These are phyloP conservation scores for Sarocladiaceae sp. DNA, from an alignment of 2,329 filamentous ascomycete genomes.

Conservation along the genomic window DNA sequence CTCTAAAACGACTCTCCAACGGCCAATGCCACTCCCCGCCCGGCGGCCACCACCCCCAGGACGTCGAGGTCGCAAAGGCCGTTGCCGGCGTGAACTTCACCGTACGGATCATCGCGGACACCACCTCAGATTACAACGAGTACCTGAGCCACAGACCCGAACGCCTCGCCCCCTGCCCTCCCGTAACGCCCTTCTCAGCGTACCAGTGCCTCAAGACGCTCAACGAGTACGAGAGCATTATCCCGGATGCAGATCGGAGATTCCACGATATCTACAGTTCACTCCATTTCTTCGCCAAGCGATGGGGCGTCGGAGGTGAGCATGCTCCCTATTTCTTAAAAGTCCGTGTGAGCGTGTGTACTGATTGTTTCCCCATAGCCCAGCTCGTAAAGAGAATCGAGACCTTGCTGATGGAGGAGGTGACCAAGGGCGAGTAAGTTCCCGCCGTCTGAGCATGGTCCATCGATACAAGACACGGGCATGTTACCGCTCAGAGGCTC, in stretches of 20 bases:
- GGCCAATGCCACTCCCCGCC: too few species aligned
- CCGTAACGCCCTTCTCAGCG: slow-evolving; percentile 26
- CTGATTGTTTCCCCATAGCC: too few species aligned
- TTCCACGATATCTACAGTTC: slow-evolving; percentile 28
- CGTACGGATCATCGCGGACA: slow-evolving; percentile 28
- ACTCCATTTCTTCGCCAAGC: slow-evolving; percentile 27
- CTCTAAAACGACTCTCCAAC: too few species aligned
- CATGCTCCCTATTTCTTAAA: too few species aligned
- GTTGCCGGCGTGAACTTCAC: slow-evolving; percentile 31
- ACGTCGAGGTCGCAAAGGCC: slow-evolving; percentile 26
- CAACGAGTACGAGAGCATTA: slow-evolving; percentile 25
- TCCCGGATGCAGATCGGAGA: slow-evolving; percentile 23
- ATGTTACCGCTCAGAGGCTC: too few species aligned
- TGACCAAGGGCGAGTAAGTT: too few species aligned
- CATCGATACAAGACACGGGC: too few species aligned
- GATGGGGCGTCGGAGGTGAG: slow-evolving; percentile 28
- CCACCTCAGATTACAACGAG: slow-evolving; percentile 27
- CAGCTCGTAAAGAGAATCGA: not conserved
- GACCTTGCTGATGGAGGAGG: too few species aligned
- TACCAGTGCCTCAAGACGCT: slow-evolving; percentile 28
- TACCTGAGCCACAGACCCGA: slow-evolving; percentile 25
- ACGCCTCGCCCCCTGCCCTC: slow-evolving; percentile 23
- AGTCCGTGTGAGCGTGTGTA: too few species aligned
- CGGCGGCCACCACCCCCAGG: slow-evolving; percentile 18
- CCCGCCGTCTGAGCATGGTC: too few species aligned